Percentiles rank a stretch among this genome's conserved stretches.
Conservation (phyloP, 108 stramenopile genomes). For the Mediolabrus comicus region DNA sequence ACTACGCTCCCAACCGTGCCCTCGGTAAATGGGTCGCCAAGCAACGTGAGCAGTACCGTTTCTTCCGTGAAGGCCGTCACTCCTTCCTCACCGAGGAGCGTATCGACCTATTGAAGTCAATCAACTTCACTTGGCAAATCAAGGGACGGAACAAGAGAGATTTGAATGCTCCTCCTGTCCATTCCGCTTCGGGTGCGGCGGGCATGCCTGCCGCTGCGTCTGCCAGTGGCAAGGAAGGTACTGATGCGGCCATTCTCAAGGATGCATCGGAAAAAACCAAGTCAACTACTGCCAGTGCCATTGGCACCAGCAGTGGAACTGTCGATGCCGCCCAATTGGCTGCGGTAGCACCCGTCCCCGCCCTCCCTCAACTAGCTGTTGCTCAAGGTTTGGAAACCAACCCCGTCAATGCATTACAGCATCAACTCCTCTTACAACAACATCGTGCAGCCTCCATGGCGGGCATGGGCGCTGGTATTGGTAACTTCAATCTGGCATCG, state of each 20-base stretch:
- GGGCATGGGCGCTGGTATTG: too few species aligned
- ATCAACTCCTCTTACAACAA: background rate
- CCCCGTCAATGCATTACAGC: background rate
- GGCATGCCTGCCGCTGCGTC: background rate
- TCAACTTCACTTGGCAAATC: conserved; percentile 66
- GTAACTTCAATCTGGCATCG: too few species aligned
- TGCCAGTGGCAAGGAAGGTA: background rate
- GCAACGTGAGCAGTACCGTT: conserved; percentile 71
- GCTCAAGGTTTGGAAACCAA: background rate
- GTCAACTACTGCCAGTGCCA: background rate
- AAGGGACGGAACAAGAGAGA: conserved; percentile 39
- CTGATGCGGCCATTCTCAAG: background rate
- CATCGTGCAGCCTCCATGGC: background rate
- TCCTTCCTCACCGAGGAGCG: conserved; percentile 80
- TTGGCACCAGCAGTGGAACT: background rate
- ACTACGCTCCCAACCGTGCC: conserved; percentile 54
- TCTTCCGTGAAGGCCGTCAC: conserved; percentile 58
- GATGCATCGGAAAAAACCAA: background rate
- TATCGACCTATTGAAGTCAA: conserved; percentile 56
- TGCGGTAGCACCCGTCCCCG: background rate
- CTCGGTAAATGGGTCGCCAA: conserved; percentile 85
- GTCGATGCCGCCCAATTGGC: background rate
- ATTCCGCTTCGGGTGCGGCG: too few species aligned
- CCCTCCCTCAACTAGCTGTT: background rate
- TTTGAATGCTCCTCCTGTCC: conserved; percentile 1